Evolutionary conservation across 257 asterid species (phyloP), one percentile per base, ranked within the genome.

Genomic region (Solanum ossicruentum): DNA sequence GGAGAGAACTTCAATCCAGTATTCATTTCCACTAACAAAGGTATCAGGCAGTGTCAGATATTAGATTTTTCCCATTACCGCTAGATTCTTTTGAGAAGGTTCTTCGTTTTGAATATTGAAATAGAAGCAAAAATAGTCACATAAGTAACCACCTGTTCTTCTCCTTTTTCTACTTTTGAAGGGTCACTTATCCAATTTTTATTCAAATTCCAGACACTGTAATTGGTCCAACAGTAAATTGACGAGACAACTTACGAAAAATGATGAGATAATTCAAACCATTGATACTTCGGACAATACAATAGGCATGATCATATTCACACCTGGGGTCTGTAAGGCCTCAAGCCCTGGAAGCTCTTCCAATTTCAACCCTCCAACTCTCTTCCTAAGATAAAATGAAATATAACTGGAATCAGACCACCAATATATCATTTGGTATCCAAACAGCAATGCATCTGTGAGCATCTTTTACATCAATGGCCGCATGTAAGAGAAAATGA

Each of bases 301-400:
- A 21, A 47, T 23, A 21, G 41, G 60, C 58, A 75, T 32, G 32
- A 78, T 78, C 39, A 78, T n/a, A 83, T 82, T 69, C 73, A 72
- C 91, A 97, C 99, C 99, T 88, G 99, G 98, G 89, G 89, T 92
- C 92, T 85, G 92, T 82, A 97, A 84, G 70, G 96, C 89, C 85
- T 97, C 99, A 51, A 93, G 92, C 88, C 98, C 98, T 21, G 99
- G 99, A 60, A 97, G 88, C 47, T 95, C 99, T 85, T 97, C 94
- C 92, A 97, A 89, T 89, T 97, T 94, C 90, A 97, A 84, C 72
- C 99, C 98, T 32, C 99, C 98, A 86, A 95, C 99, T 89, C 89
- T 94, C 87, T 97, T 97, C 95, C 99, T 97, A 88, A 61, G 72
- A 87, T 81, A 81, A 57, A 89, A 86, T 78, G 58, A 23, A 12